phyloP scores from a whole-genome alignment of 2,329 filamentous ascomycete genomes.

The Fusarium sp. region DNA sequence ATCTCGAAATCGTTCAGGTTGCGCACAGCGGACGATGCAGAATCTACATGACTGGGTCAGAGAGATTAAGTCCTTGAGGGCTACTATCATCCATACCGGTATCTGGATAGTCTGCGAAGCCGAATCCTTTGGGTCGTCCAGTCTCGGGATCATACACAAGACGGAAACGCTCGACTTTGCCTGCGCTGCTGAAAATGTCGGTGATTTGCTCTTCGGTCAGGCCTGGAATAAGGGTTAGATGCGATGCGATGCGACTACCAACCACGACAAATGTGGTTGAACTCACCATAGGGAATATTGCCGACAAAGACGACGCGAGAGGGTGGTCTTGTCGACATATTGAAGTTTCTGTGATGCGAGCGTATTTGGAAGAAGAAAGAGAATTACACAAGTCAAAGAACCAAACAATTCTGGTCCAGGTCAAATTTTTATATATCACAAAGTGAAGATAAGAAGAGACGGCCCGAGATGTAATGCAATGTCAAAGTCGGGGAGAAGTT shows the following conservation, averaged over 20 bases:
- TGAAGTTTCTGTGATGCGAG: neutral
- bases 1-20: slow-evolving; percentile 96
- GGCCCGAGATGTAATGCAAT: slow-evolving; percentile 8
- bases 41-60: slow-evolving; percentile 56
- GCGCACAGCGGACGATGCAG: slow-evolving; percentile 90
- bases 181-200: slow-evolving; percentile 90
- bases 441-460: neutral
- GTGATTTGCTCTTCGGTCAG: slow-evolving; percentile 96
- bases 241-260: neutral
- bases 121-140: slow-evolving; percentile 93
- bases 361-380: neutral
- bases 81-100: slow-evolving; percentile 65
- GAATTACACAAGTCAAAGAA: neutral
- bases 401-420: neutral
- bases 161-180: slow-evolving; percentile 90
- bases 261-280: neutral
- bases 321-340: slow-evolving; percentile 77
- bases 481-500: slow-evolving; percentile 17
- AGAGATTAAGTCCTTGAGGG: neutral
- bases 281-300: slow-evolving; percentile 81
- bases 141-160: slow-evolving; percentile 96
- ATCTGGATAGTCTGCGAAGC: slow-evolving; percentile 95
- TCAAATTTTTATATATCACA: neutral
- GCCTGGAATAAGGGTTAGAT: slow-evolving; percentile 62
- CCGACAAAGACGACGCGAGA: slow-evolving; percentile 86